phyloP scores from a whole-genome alignment of 2,329 filamentous ascomycete genomes.

The Apiospora phragmitis region DNA sequence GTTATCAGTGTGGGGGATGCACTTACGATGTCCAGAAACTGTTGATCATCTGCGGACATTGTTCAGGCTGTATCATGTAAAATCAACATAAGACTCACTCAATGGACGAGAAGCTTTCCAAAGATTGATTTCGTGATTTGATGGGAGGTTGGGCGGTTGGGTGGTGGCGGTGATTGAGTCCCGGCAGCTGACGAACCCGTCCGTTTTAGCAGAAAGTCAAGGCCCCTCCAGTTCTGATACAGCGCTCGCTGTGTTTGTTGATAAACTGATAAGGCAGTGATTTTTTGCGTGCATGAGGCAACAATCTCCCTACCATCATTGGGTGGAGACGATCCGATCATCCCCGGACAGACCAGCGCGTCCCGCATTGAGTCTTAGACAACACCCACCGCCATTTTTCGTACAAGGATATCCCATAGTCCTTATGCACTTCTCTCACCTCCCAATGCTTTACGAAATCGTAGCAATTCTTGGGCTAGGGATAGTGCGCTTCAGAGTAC shows the following conservation, averaged over 20 bases:
- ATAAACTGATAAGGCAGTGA: background rate
- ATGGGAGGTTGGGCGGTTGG: background rate
- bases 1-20: conserved; percentile 14
- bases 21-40: conserved; percentile 75
- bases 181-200: background rate
- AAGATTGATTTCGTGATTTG: background rate
- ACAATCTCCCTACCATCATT: background rate
- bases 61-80: conserved; percentile 24
- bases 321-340: background rate
- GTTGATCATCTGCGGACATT: conserved; percentile 80
- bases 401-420: background rate
- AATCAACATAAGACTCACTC: background rate
- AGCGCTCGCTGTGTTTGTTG: background rate
- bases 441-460: background rate
- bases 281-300: conserved; percentile 1
- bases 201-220: background rate
- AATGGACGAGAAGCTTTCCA: background rate
- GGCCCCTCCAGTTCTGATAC: background rate
- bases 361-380: conserved; percentile 1
- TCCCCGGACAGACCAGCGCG: background rate
- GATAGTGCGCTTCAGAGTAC: background rate
- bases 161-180: background rate
- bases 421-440: background rate
- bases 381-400: background rate
- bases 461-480: background rate